A percentile compares a stretch with the other conserved stretches of the same genome.
These are phyloP conservation scores for Colletotrichum viniferum DNA, from an alignment of 2,329 filamentous ascomycete species.

Conservation along the genomic window DNA sequence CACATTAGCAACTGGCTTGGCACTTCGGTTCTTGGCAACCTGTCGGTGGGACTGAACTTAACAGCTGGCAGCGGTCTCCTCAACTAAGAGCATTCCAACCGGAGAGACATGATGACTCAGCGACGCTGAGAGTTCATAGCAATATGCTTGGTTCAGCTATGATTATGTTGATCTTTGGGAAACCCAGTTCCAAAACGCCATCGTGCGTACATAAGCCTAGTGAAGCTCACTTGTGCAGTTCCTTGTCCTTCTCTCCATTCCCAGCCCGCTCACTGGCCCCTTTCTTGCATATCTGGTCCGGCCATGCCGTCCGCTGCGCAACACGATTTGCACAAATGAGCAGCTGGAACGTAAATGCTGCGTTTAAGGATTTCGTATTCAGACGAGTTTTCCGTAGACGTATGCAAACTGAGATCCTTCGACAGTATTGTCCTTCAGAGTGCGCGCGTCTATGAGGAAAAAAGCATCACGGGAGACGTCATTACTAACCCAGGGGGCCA, in stretches of 20 bases:
- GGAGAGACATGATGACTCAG: background rate
- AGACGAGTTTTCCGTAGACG: background rate
- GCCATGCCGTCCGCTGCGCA: background rate
- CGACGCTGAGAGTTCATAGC: background rate
- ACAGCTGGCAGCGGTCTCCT: background rate
- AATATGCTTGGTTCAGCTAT: background rate
- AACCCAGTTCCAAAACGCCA: background rate
- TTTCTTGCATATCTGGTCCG: background rate
- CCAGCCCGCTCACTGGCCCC: background rate
- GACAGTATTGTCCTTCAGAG: background rate
- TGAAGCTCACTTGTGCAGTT: background rate
- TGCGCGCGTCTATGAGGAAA: background rate
- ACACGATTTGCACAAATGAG: background rate
- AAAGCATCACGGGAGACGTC: background rate
- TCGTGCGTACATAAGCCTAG: background rate
- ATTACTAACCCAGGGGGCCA: background rate
- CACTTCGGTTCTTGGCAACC: background rate
- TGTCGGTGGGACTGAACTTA: background rate
- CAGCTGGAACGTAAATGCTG: background rate
- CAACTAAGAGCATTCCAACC: background rate
- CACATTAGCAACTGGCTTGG: background rate
- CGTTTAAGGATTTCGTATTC: background rate
- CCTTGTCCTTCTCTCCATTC: background rate
- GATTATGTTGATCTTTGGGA: background rate
- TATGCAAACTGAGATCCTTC: background rate